Percentiles rank a stretch among this genome's conserved stretches.
Conservation (phyloP, 306 rosid species). For the Begonia masoniana region DNA sequence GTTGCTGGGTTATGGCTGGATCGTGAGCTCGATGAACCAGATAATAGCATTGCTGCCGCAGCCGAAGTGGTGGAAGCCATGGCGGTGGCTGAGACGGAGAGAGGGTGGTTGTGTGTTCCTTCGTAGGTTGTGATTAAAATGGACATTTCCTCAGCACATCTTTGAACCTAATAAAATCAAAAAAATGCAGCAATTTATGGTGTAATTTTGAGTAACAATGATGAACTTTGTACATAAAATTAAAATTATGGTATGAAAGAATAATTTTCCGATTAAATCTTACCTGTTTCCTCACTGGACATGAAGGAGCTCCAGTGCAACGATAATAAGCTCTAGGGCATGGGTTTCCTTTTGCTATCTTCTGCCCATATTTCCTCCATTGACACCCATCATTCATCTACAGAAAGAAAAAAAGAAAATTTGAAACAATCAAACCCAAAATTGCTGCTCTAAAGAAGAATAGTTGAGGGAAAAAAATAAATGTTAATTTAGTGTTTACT, state of each 20-base stretch:
- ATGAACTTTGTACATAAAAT: no score
- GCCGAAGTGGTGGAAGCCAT: conserved; percentile 98
- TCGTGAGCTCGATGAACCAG: conserved; percentile 52
- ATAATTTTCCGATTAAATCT: no score
- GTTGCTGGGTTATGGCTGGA: conserved; percentile 11
- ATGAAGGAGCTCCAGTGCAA: conserved; percentile 70
- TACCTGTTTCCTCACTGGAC: conserved; percentile 92
- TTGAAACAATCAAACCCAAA: not conserved
- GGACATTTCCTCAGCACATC: conserved; percentile 70
- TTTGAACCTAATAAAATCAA: conserved; percentile 51
- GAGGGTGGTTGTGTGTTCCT: conserved; percentile 90
- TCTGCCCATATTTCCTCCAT: conserved; percentile 98
- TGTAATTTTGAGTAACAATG: no score
- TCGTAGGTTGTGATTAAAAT: conserved; percentile 78
- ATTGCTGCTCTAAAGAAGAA: no score
- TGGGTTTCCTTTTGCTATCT: conserved; percentile 90
- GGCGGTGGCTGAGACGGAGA: conserved; percentile 74
- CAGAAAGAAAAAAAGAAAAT: not conserved
- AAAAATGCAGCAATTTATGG: no score
- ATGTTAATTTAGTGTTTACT: conserved; percentile 6
- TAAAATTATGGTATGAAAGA: no score
- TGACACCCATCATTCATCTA: conserved; percentile 97
- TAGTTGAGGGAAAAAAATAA: no score
- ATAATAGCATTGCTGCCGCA: conserved; percentile 72
- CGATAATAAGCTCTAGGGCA: conserved; percentile 98